Base-by-base conservation (phyloP, 2,329 filamentous ascomycete genomes). In the Hymenoscyphus scutula region DNA sequence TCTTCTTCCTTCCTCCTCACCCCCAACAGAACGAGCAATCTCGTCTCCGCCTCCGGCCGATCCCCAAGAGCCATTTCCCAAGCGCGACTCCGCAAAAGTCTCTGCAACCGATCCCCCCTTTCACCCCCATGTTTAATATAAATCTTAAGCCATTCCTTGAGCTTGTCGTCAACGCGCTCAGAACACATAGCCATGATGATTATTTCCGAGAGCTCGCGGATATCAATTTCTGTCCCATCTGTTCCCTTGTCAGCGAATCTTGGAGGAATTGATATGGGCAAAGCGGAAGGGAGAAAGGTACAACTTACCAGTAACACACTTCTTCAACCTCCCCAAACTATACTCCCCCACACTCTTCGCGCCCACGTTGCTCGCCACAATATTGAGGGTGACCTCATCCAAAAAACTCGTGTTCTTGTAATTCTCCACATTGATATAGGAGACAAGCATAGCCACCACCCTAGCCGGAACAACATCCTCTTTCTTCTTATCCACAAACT, bases 381-480 rank as follows among this genome's bases (percentile, higher is more conserved):
- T 67, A 29, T 69, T 65, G 2, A 73, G 53, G 0, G 66, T 69
- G 0, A 72, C 69, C 48, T 71, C 67, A 60, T 73, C 70, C 10
- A 69, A 48, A 2, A 68, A 45, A 13, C 53, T 62, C 2, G 56
- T 57, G 10, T 67, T 64, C 0, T 29, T 0, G 13, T 70, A 69
- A 3, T 27, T 32, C 48, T 73, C 70, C 5, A 56, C 53, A 23
- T 73, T 73, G 64, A 73, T 71, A 62, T 62, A 73, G 1, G 62
- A 59, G 32, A 73, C 58, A 27, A 73, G 56, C 60, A 69, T 60
- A 1, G 67, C 58, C 15, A 73, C 58, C 5, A 73, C 65, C 3
- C 48, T 41, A 6, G 64, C 63, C 0, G 71, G 70, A 4, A 73
- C 53, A 4, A 66, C 56, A 1, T 69, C 66, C 23, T 70, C 65